Evolutionary conservation across 495 filamentous ascomycete species (phyloP), one percentile per base, ranked within the genome.

Genomic region (Amorphotheca resinae): DNA sequence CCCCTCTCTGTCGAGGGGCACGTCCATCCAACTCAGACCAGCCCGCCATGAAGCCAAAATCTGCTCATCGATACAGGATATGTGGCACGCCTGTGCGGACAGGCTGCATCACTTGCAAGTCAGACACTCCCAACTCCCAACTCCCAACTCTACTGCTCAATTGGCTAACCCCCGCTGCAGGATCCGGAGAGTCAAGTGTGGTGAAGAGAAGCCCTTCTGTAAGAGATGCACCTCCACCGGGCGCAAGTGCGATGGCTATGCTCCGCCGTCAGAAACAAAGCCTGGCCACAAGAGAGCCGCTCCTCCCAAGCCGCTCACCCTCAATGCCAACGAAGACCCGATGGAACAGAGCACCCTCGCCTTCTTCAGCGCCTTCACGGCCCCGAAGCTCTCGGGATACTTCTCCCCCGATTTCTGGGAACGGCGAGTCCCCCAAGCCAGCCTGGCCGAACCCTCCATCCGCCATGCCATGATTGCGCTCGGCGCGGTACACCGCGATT

Each of bases 151-250:
- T n/a, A n/a, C n/a, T n/a, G n/a, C n/a, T n/a, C n/a, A n/a, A 33
- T 12, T 23, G 40, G 26, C 17, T 25, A 21, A 33, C 47, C 23
- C 9, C 3, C 12, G 9, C 16, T 21, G n/a, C n/a, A 62, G 65
- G 35, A 54, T 56, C 18, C 60, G 66, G 33, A 50, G 62, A 21
- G 62, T 69, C 20, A 69, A 67, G 33, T 70, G 67, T 22, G 67
- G 65, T 25, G 64, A 68, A 36, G 53, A 58, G 25, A 56, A 59
- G 11, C 67, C 65, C 0, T 50, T 51, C 22, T 70, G 67, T 41
- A 54, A 54, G 33, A 57, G 62, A 38, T 70, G 66, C 52, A 44
- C 42, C n/a, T 60, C 51, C 9, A 64, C 58, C 9, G 63, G 65
- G 16, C 57, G 61, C 30, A 59, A 54, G 9, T 70, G 66, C 37